Base-by-base conservation (phyloP, 2,329 filamentous ascomycete genomes). In the Beauveria varroae region DNA sequence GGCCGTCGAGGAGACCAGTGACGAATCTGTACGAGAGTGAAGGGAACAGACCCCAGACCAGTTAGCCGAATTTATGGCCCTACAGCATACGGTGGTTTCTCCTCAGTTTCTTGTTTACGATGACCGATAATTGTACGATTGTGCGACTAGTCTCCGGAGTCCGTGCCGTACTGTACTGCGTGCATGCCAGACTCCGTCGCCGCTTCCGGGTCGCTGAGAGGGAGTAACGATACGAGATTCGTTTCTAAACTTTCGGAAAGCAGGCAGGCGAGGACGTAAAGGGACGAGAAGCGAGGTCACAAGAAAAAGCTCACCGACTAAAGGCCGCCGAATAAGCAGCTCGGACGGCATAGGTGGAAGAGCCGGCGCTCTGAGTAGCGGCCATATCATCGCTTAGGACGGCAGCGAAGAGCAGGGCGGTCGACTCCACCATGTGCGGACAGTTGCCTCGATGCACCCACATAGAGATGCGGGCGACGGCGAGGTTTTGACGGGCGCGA, bases 381-480 rank as follows among this genome's bases (percentile, higher is more conserved):
- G 67, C 67, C 43, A 71, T 71, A 64, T 78, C 77, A 74, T 92
- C 89, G 68, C 85, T 83, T 57, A 92, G 75, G 22, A 87, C 76
- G 30, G 88, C 89, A 63, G 88, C 85, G 66, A 84, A 84, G 63
- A 95, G 78, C 64, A 91, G 81, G 3, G 87, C 88, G 47, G 90
- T 93, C 41, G 87, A 89, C 74, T 93, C 90, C 59, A 93, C 83
- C 73, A 91, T 80, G 75, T 93, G 88, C 60, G 90, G 90, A 64
- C 91, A 88, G 67, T 85, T 85, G 65, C 86, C 86, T 70, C 88
- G 84, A 68, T 88, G 82, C 80, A 88, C 85, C 88, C 87, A 89
- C 74, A 87, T 81, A 47, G 81, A 81, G 54, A 87, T 84, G 56
- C 81, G 78, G 56, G 82, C 81, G 54, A 87, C 82, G 62, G 84